Evolutionary conservation across 345 rosid species (phyloP), one percentile per base, ranked within the genome.

Genomic region (Jatropha curcas): DNA sequence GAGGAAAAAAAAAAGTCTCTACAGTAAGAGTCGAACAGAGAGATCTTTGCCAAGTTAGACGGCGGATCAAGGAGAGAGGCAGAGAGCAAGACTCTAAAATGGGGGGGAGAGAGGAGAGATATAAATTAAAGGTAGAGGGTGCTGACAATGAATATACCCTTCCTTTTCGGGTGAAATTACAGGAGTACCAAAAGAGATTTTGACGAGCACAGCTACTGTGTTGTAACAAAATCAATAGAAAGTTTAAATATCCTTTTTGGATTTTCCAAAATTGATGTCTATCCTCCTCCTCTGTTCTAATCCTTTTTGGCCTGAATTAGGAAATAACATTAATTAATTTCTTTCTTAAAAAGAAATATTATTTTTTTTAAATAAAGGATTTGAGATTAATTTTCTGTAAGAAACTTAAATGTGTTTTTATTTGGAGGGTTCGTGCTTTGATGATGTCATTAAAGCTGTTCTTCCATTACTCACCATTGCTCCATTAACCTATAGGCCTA

Each of bases 111-210:
- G 45, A 2, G 10, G 51, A 12, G 37, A 55, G 57, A 9, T 48
- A 53, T 51, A 37, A 65, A 57, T 55, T 1, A 67, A 11, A 65
- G 22, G 52, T 6, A 52, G 76, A 55, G 48, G 34, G 33, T 60
- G 72, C 10, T 30, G 4, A 12, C 30, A 19, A 4, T 72, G 31
- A 7, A 60, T 27, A 52, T 72, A 25, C 73, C 76, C 80, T 72
- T 39, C n/a, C 2, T 59, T 20, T 46, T 66, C 0, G 0, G 4
- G 0, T 1, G 4, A 9, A 65, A 71, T 77, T 71, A 71, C 74
- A 6, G 3, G 19, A 31, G 53, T 28, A 5, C 41, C 70, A 65
- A 14, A 31, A 13, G 2, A 2, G 17, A 28, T 14, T n/a, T 22
- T 28, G 35, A 28, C 46, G 19, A 28, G 28, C 13, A 7, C 35